phyloP scores from a whole-genome alignment of 306 rosid genomes.

The Vachellia collinsii region DNA sequence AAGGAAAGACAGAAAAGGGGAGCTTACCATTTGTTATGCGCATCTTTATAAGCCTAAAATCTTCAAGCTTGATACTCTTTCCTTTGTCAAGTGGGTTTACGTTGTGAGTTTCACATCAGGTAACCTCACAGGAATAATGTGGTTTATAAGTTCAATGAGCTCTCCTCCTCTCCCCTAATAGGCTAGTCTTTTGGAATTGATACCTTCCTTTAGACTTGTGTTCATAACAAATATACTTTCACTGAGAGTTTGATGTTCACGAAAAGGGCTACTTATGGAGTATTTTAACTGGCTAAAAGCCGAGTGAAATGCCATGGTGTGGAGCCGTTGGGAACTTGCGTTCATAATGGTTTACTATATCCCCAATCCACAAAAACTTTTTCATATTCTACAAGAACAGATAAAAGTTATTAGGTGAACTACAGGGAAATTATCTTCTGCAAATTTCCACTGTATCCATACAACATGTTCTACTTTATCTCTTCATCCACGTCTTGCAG shows the following conservation, averaged over 20 bases:
- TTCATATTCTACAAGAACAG: not conserved
- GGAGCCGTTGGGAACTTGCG: too few relatives aligned
- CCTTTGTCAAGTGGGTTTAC: constrained; percentile 61
- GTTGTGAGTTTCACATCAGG: too few relatives aligned
- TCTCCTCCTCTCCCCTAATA: too few relatives aligned
- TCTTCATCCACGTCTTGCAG: constrained; percentile 49
- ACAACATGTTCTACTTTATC: constrained; percentile 49
- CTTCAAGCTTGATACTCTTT: constrained; percentile 79
- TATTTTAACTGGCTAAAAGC: too few relatives aligned
- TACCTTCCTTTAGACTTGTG: too few relatives aligned
- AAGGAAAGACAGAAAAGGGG: not conserved
- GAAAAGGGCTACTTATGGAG: too few relatives aligned
- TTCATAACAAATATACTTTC: too few relatives aligned
- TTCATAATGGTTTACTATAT: constrained; percentile 51
- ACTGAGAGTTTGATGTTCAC: too few relatives aligned
- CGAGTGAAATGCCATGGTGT: too few relatives aligned
- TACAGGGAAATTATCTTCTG: not conserved
- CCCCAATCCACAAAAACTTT: constrained; percentile 40
- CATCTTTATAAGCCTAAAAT: constrained; percentile 91
- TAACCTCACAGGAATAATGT: too few relatives aligned
- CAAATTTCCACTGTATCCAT: constrained; percentile 44
- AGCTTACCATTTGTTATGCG: constrained; percentile 75
- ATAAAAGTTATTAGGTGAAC: not conserved
- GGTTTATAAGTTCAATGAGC: too few relatives aligned
- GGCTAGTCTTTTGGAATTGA: too few relatives aligned